These are phyloP conservation scores for Hypoxylon rubiginosum DNA, from an alignment of 2,329 filamentous ascomycete species.

Conservation along the genomic window DNA sequence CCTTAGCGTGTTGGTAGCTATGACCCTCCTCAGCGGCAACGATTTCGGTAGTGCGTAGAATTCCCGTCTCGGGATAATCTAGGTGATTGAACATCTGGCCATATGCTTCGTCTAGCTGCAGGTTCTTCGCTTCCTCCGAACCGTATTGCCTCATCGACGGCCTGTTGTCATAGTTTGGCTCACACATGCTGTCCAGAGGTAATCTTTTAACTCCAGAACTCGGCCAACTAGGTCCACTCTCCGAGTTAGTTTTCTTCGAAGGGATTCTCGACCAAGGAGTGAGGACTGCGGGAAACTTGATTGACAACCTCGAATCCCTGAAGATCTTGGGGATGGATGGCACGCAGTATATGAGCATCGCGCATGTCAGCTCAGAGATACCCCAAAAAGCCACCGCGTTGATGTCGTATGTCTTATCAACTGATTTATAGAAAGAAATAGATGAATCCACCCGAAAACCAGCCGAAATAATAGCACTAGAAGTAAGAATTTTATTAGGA, in stretches of 20 bases:
- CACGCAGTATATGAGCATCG: constrained; percentile 13
- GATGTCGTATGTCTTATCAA: constrained; percentile 11
- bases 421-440: neutral
- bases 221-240: neutral
- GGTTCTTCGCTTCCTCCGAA: neutral
- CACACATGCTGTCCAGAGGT: neutral
- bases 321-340: constrained; percentile 11
- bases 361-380: constrained; percentile 18
- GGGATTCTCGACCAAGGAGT: neutral
- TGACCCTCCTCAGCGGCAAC: neutral
- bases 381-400: constrained; percentile 9
- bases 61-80: neutral
- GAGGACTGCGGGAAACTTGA: neutral
- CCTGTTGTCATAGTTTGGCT: neutral
- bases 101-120: neutral
- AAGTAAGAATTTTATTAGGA: neutral
- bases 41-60: neutral
- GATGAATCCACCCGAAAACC: constrained; percentile 4
- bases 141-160: constrained; percentile 1
- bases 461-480: constrained; percentile 12
- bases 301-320: neutral
- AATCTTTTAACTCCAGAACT: neutral
- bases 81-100: neutral
- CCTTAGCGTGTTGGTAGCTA: neutral
- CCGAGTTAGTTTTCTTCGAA: constrained; percentile 1